Base-by-base conservation (phyloP, 2,329 filamentous ascomycete species). In the Colletotrichum echinochloae region DNA sequence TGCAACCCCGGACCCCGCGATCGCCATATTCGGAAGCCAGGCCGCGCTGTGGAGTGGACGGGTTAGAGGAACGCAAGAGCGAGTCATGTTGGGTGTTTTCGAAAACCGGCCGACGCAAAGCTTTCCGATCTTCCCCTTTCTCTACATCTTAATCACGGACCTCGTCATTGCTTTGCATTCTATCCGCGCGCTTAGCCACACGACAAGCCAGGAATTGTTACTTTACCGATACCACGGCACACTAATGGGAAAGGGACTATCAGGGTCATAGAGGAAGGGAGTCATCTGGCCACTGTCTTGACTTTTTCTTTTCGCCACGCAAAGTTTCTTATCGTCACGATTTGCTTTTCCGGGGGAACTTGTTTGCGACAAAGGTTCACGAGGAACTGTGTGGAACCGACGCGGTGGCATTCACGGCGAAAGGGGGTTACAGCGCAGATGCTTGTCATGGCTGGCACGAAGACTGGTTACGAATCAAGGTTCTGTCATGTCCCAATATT, bases 161-260 rank as follows among this genome's bases (percentile, higher is more conserved):
- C 54, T 26, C 44, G 6, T 48, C 28, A 14, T 54, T 33, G 55
- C 23, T 18, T 46, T 59, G 16, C 20, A 33, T 52, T 65, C 9
- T 46, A n/a, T 18, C 23, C 37, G 44, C 41, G 28, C 28, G 12
- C 14, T 30, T 57, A 41, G 54, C 41, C 30, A 49, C n/a, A 51
- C 35, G 55, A 55, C 35, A 26, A 33, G 18, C 54, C 46, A 39
- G 23, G 33, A 39, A 46, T 14, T 55, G 28, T 49, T 54, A 35
- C 30, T 35, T 33, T n/a, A 62, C 57, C 49, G 33, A 62, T 26
- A 67, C 33, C 51, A 62, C 65, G 59, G 41, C 59, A 63, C 28
- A 67, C 51, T 67, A 67, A 67, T 67, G 41, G 65, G 28, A 14
- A 46, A 12, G 56, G 30, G 39, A 28, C 57, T 49, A 62, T 48